phyloP scores from a whole-genome alignment of 2,329 filamentous ascomycete species.

The Phoma sp. region DNA sequence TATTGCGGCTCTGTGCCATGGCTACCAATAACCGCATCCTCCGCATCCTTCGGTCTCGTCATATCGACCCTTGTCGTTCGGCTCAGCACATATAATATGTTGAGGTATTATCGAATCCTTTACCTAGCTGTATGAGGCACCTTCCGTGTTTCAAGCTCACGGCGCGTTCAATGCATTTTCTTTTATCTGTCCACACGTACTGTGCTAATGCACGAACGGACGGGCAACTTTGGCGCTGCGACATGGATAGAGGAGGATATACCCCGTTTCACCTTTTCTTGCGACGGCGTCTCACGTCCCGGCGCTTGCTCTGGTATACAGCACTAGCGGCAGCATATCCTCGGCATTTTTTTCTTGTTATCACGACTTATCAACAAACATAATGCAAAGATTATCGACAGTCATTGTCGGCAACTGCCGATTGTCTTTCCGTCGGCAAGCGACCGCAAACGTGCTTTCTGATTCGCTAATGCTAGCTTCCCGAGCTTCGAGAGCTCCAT shows the following conservation, averaged over 20 bases:
- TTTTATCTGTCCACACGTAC: neutral
- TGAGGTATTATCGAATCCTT: neutral
- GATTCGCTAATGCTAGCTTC: slow-evolving; percentile 15
- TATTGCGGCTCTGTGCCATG: neutral
- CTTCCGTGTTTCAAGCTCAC: neutral
- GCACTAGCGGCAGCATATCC: neutral
- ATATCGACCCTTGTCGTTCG: slow-evolving; percentile 1
- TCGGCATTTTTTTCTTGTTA: neutral
- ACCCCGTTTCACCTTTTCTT: neutral
- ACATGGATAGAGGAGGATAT: slow-evolving; percentile 3
- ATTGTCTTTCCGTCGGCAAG: slow-evolving; percentile 5
- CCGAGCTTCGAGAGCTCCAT: slow-evolving; percentile 5
- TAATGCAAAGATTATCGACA: neutral
- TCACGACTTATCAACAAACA: neutral
- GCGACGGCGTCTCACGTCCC: neutral
- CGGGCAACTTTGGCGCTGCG: neutral
- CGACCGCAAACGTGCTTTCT: neutral
- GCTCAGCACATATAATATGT: neutral
- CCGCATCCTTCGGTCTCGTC: neutral
- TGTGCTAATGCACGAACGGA: neutral
- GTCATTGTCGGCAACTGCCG: slow-evolving; percentile 7
- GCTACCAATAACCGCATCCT: neutral
- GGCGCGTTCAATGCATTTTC: neutral
- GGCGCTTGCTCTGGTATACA: neutral
- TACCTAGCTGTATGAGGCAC: neutral